Evolutionary conservation across 139 green algal species (phyloP).

Genomic region (Bryopsis sp.): DNA sequence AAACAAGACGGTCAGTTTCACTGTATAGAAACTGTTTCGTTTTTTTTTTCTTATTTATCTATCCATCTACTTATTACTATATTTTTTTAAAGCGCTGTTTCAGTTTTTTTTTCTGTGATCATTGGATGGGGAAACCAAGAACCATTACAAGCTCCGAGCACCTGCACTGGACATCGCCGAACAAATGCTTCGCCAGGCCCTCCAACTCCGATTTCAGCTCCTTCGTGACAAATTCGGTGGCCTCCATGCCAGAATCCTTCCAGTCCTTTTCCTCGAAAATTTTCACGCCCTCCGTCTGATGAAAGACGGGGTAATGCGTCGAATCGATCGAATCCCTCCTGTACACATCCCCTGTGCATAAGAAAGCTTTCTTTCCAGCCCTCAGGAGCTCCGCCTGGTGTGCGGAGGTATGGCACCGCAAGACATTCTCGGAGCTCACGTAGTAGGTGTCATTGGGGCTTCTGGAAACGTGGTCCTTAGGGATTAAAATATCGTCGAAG

Average conservation of each 20-base stretch:
- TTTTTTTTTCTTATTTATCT: too few species aligned
- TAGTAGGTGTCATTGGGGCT: constrained; percentile 99
- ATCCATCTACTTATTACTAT: too few species aligned
- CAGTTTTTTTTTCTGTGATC: too few species aligned
- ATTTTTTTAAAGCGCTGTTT: too few species aligned
- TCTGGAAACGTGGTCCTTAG: constrained; percentile 78
- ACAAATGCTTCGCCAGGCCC: constrained; percentile 39
- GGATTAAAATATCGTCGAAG: constrained; percentile 89
- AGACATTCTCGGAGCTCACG: constrained; percentile 46
- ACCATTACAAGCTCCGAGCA: too few species aligned
- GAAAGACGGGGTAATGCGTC: constrained; percentile 99
- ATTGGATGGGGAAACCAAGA: too few species aligned
- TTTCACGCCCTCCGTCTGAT: constrained; percentile 97
- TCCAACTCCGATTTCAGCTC: constrained; percentile 92
- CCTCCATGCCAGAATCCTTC: constrained; percentile 42
- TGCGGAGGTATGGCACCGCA: constrained; percentile 53
- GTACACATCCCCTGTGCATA: constrained; percentile 97
- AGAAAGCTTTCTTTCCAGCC: constrained; percentile 65
- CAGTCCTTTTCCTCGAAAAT: constrained; percentile 60
- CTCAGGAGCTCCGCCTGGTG: constrained; percentile 81
- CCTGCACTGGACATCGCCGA: constrained; percentile 50
- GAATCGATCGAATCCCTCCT: constrained; percentile 91
- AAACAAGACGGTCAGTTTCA: too few species aligned
- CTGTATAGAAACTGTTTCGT: too few species aligned
- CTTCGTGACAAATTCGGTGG: constrained; percentile 38